Evolutionary conservation across 2,329 filamentous ascomycete genomes (phyloP), one percentile per base, ranked within the genome.

Genomic region (Arthrobotrys musiformis): DNA sequence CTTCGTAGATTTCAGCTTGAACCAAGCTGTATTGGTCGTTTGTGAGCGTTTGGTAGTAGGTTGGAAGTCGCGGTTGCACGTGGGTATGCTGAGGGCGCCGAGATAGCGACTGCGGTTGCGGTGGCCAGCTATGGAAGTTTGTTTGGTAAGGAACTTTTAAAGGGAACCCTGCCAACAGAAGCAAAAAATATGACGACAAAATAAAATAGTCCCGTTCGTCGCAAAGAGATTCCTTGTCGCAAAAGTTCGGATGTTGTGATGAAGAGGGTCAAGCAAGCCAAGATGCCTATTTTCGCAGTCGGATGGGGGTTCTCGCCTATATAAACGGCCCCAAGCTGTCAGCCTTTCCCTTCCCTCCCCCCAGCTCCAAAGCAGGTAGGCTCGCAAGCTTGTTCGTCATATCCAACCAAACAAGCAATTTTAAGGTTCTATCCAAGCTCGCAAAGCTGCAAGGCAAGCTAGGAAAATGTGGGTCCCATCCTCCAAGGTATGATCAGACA

Each of bases 1-100:
- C 28, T 77, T 77, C 73, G 66, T 66, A 40, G 73, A 77, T 67
- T 66, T 61, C 73, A 77, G 73, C 73, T 77, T 77, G 52, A 66
- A 64, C 22, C 66, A 77, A 77, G 73, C 73, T 77, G 73, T 61
- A 19, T 42, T 17, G 40, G 40, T 19, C 40, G 40, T 17, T 42
- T 2, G 66, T 61, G n/a, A 17, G 26, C 9, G 4, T 24, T 48
- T 17, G 19, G 19, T 64, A 8, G 30, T 67, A 33, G 8, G 19
- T 44, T 52, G 40, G 35, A 63, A 33, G 8, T 61, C 24, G 52
- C 52, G 30, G 61, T 52, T 50, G 60, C 60, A 28, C 26, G 48
- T 19, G 40, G 17, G 26, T 17, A 70, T n/a, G 72, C 26, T 62
- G 63, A 35, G 30, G 26, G 40, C 13, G 22, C 11, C 8, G 42